Evolutionary conservation across 176 grass and related monocot species (phyloP).

Genomic region (Ensete glaucum): DNA sequence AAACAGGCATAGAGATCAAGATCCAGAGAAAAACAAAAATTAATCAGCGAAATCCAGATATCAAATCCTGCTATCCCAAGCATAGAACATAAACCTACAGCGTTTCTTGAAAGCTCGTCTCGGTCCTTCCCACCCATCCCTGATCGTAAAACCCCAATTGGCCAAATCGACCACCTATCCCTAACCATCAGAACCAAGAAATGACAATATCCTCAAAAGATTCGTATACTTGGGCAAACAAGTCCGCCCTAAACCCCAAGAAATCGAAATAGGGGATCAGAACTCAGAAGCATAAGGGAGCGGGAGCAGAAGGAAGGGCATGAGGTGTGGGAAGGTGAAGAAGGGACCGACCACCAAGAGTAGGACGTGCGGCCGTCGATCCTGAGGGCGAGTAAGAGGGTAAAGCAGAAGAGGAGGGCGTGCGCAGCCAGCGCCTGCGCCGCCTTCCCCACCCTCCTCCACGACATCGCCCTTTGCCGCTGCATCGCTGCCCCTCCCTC

Average conservation of each 20-base stretch:
- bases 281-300: background rate
- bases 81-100: background rate
- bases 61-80: background rate
- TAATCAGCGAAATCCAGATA: too few relatives aligned
- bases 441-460: conserved; percentile 37
- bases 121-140: background rate
- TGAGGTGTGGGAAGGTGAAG: background rate
- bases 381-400: conserved; percentile 55
- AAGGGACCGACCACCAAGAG: conserved; percentile 55
- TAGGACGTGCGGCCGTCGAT: conserved; percentile 41
- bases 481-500: background rate
- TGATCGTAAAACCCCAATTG: background rate
- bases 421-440: conserved; percentile 49
- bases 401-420: conserved; percentile 68
- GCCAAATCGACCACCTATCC: background rate
- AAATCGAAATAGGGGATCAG: background rate
- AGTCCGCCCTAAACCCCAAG: background rate
- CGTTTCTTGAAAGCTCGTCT: background rate
- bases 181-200: background rate
- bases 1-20: too few relatives aligned
- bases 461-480: conserved; percentile 24
- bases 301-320: background rate
- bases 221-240: background rate
- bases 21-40: too few relatives aligned
- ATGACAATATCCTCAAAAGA: background rate